Base-by-base conservation (phyloP, 1,139 yeast species). In the Pichia sp. region DNA sequence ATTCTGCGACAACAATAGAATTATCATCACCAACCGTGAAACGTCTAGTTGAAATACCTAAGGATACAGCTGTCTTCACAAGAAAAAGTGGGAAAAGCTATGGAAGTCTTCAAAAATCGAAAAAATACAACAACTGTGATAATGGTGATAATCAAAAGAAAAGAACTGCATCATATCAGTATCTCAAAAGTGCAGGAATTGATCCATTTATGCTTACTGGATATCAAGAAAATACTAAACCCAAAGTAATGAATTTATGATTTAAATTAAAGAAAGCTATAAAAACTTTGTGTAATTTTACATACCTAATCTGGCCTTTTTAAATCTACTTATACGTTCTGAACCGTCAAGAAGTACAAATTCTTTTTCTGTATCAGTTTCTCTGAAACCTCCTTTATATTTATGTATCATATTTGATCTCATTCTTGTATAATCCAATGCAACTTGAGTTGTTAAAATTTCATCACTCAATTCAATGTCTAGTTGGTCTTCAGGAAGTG, bases 261-360 rank as follows among this genome's bases (percentile, higher is more conserved):
- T 19, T 11, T 19, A 11, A 19, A 19, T 18, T 11, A 36, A 18
- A 36, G 10, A 28, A 7, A 13, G n/a, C 7, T 14, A 25, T 13
- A 25, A 43, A 19, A 28, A 18, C 25, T 47, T 27, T 22, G 33
- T 18, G 16, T 50, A 29, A 28, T 27, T 14, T 11, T 50, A 57
- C 30, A 60, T 51, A 31, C 64, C 68, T 31, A 67, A 53, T 46
- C 74, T 68, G 22, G 86, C 83, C n/a, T 86, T 79, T 60, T 75
- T 86, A 66, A 88, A 88, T 50, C 90, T 70, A 62, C 95, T 87
- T 1, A 80, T 70, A 57, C 73, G 81, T 25, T 51, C 49, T 14
- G 77, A 61, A 0, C 82, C 81, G 59, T 87, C 91, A n/a, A 86
- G 70, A 0, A 89, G 89, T 61, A 86, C 95, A 19, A 80, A 64